Conservation (phyloP, 768 basidiomycete species). For the Phanerochaete carnosa region DNA sequence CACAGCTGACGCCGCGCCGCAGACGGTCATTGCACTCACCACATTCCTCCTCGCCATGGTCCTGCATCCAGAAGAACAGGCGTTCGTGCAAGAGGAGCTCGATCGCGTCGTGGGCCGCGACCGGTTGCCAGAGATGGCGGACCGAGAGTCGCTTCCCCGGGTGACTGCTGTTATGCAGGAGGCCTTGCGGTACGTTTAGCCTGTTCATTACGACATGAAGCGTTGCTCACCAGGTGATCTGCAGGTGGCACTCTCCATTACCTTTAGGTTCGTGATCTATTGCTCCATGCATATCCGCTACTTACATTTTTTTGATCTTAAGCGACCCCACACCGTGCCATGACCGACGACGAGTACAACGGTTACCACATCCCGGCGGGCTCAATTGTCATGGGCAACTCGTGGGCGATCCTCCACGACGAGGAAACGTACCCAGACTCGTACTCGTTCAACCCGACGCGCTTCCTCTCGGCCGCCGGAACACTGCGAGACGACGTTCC, state of each 20-base stretch:
- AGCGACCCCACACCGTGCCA: not conserved
- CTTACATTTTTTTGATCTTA: not conserved
- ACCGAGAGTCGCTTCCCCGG: conserved; percentile 54
- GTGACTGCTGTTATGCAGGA: conserved; percentile 32
- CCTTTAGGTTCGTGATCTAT: not conserved
- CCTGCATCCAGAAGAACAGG: conserved; percentile 51
- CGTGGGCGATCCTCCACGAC: conserved; percentile 38
- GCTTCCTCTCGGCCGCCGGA: conserved; percentile 32
- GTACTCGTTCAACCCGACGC: conserved; percentile 32
- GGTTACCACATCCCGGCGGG: not conserved
- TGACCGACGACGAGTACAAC: not conserved
- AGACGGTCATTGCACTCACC: conserved; percentile 53
- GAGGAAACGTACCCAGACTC: conserved; percentile 33
- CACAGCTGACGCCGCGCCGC: not conserved
- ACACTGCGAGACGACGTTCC: conserved; percentile 25
- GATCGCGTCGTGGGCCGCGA: conserved; percentile 48
- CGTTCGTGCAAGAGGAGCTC: conserved; percentile 61
- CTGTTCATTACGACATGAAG: not conserved
- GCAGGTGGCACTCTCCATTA: conserved; percentile 19
- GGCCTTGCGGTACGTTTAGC: not conserved
- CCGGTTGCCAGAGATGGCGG: conserved; percentile 57
- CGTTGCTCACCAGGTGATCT: not conserved
- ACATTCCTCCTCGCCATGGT: conserved; percentile 71
- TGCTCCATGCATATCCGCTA: not conserved
- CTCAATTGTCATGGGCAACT: not conserved